Evolutionary conservation across 352 stramenopile species (phyloP).

Genomic region (Thalassiosira delicatula): DNA sequence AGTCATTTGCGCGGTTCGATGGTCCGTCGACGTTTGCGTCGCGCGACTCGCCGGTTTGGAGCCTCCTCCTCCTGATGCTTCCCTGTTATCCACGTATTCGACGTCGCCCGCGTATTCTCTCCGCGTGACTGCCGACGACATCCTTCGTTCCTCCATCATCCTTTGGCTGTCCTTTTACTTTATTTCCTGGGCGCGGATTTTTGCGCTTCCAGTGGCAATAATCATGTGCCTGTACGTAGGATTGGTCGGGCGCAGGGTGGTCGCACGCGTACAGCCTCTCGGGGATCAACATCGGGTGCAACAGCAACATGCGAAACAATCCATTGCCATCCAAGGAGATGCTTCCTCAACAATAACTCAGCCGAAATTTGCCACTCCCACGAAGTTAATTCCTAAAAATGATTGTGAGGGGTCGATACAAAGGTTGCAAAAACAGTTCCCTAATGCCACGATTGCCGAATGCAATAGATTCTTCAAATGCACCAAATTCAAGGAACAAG

Average conservation of each 20-base stretch:
- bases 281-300: background rate
- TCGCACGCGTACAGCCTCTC: background rate
- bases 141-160: constrained; percentile 25
- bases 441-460: constrained; percentile 49
- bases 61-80: constrained; percentile 5
- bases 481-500: constrained; percentile 44
- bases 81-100: constrained; percentile 32
- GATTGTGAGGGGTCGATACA: constrained; percentile 33
- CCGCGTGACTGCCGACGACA: constrained; percentile 39
- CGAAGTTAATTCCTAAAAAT: too few species aligned
- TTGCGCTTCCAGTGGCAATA: constrained; percentile 6
- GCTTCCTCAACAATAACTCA: too few species aligned
- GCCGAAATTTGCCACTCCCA: too few species aligned
- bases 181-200: constrained; percentile 8
- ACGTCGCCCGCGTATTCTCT: constrained; percentile 34
- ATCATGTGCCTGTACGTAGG: constrained; percentile 19
- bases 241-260: constrained; percentile 12
- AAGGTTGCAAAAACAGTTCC: constrained; percentile 36
- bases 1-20: constrained; percentile 1
- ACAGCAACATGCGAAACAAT: too few species aligned
- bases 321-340: too few species aligned
- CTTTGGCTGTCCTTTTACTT: constrained; percentile 33
- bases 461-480: constrained; percentile 43
- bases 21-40: constrained; percentile 20
- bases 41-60: constrained; percentile 2